These are phyloP conservation scores for Hypoxylon trugodes DNA, from an alignment of 495 filamentous ascomycete species.

Conservation along the genomic window DNA sequence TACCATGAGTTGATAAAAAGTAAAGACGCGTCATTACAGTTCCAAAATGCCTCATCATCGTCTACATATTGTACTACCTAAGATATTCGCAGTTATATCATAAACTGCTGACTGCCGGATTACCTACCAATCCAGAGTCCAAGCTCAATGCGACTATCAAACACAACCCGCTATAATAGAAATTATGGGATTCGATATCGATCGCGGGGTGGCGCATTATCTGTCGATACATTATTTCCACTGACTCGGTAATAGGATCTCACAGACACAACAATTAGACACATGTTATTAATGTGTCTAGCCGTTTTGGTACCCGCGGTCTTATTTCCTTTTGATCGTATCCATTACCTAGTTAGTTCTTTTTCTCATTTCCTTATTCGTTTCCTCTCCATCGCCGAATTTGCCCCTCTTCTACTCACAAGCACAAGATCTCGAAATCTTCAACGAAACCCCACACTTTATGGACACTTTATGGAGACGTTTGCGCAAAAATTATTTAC, in stretches of 20 bases:
- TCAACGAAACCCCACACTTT: conserved; percentile 27
- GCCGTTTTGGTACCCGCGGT: no score
- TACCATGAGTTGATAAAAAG: background rate
- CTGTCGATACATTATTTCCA: background rate
- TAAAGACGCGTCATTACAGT: conserved; percentile 14
- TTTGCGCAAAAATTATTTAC: conserved; percentile 27
- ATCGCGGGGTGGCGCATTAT: background rate
- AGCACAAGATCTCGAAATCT: conserved; percentile 27
- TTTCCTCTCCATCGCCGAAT: background rate
- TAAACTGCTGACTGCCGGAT: background rate
- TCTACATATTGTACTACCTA: background rate
- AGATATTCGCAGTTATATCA: background rate
- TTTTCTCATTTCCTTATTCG: background rate
- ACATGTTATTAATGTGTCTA: conserved; percentile 9
- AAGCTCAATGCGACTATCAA: no score
- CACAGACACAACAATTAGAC: no score
- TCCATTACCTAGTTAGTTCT: conserved; percentile 4
- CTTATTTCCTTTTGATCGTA: no score
- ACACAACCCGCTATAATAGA: no score
- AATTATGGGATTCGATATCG: conserved; percentile 7
- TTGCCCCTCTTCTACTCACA: conserved; percentile 11
- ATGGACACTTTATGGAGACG: conserved; percentile 31
- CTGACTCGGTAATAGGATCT: conserved; percentile 9
- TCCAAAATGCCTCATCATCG: conserved; percentile 13
- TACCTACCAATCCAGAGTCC: no score